A percentile compares a stretch with the other conserved stretches of the same genome.
phyloP scores from a whole-genome alignment of 2,329 filamentous ascomycete species.

The Fusarium liriodendri region DNA sequence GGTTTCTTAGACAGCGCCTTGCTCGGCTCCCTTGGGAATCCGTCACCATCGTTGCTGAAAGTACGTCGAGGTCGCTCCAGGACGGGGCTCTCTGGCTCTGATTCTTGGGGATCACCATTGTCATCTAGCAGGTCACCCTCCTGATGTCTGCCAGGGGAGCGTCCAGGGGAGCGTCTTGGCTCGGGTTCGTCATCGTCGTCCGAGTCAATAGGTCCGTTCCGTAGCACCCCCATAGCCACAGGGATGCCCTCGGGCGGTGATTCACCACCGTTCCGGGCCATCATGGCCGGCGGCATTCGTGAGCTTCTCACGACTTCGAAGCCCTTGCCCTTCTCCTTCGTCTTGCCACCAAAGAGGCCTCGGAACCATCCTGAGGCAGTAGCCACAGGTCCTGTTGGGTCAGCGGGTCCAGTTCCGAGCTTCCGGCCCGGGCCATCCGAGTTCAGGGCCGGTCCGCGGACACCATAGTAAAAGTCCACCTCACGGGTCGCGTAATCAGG shows the following conservation, averaged over 20 bases:
- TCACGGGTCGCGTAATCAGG: conserved; percentile 94
- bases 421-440: conserved; percentile 84
- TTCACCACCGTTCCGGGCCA: conserved; percentile 69
- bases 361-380: conserved; percentile 93
- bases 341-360: conserved; percentile 81
- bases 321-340: conserved; percentile 93
- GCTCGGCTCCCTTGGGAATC: conserved; percentile 40
- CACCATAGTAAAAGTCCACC: conserved; percentile 96
- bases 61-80: conserved; percentile 43
- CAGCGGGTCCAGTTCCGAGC: conserved; percentile 91
- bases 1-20: conserved; percentile 38
- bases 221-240: conserved; percentile 70
- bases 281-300: conserved; percentile 82
- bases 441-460: conserved; percentile 87
- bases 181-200: conserved; percentile 67
- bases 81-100: conserved; percentile 54
- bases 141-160: conserved; percentile 41
- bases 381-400: conserved; percentile 91
- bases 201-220: conserved; percentile 72
- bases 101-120: conserved; percentile 58
- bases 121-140: conserved; percentile 57
- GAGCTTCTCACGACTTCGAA: conserved; percentile 96
- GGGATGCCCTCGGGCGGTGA: conserved; percentile 75
- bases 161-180: conserved; percentile 39
- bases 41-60: conserved; percentile 57